These are phyloP conservation scores for Oryza australiensis DNA, from an alignment of 176 grass and related monocot species.

Conservation along the genomic window DNA sequence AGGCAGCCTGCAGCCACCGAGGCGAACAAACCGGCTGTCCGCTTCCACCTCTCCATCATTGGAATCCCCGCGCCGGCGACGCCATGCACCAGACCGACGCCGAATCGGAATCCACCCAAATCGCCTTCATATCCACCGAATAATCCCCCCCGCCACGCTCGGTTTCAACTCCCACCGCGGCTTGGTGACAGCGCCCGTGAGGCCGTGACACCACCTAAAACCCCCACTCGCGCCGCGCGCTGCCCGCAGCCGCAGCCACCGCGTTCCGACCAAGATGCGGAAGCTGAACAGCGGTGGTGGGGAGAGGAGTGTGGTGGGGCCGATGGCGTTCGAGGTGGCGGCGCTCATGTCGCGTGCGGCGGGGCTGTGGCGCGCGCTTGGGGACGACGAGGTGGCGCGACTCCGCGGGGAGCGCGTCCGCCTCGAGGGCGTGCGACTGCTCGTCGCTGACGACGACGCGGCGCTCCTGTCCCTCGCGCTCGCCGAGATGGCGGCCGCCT, in stretches of 20 bases:
- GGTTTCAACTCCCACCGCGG: conserved; percentile 40
- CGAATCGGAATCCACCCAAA: conserved; percentile 13
- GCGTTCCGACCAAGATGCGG: conserved; percentile 25
- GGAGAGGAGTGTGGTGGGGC: conserved; percentile 36
- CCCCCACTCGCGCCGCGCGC: neutral
- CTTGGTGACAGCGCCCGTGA: neutral
- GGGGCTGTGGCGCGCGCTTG: conserved; percentile 66
- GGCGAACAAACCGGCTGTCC: neutral
- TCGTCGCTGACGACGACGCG: conserved; percentile 61
- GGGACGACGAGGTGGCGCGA: conserved; percentile 27
- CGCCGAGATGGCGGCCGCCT: conserved; percentile 47
- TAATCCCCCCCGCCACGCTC: conserved; percentile 31
- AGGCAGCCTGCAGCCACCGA: neutral
- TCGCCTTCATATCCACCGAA: conserved; percentile 27
- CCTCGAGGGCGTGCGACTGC: conserved; percentile 65
- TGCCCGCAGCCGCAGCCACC: neutral
- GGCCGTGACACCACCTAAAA: conserved; percentile 35
- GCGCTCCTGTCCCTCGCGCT: conserved; percentile 54
- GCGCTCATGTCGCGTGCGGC: conserved; percentile 59
- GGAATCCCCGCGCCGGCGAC: conserved; percentile 48
- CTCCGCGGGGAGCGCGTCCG: conserved; percentile 41
- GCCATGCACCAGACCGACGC: too few species aligned
- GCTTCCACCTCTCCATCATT: neutral
- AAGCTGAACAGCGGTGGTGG: conserved; percentile 44
- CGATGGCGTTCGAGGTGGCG: conserved; percentile 62